A percentile compares a stretch with the other conserved stretches of the same genome.
These are phyloP conservation scores for Prunus mira DNA, from an alignment of 306 rosid genomes.

Conservation along the genomic window DNA sequence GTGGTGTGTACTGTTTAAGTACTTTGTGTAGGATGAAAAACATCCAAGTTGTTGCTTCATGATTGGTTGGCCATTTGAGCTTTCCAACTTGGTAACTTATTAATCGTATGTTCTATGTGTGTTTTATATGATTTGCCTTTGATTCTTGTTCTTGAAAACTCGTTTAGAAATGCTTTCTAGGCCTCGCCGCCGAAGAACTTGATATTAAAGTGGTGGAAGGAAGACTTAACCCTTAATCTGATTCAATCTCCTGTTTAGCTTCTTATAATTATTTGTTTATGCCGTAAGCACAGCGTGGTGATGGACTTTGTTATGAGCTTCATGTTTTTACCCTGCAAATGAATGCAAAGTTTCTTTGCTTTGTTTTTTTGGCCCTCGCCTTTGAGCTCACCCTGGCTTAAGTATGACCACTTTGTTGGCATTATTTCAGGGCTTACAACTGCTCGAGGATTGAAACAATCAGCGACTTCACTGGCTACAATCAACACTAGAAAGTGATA, in stretches of 20 bases:
- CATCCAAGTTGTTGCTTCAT: conserved; percentile 8
- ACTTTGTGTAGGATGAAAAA: not conserved
- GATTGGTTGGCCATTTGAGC: conserved; percentile 14
- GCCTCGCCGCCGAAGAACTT: not conserved
- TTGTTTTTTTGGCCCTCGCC: not conserved
- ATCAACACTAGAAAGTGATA: not conserved
- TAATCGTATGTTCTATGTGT: conserved; percentile 11
- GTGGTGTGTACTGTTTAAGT: not conserved
- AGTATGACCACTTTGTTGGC: no score
- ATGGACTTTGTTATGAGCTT: not conserved
- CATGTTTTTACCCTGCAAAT: not conserved
- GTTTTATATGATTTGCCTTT: not conserved
- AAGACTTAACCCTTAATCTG: not conserved
- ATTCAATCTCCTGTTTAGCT: not conserved
- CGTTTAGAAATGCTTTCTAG: not conserved
- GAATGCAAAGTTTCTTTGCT: not conserved
- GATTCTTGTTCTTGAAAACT: not conserved
- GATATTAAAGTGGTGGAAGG: not conserved
- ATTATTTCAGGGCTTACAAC: not conserved
- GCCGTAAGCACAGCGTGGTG: not conserved
- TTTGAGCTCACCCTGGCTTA: no score
- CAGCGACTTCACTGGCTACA: not conserved
- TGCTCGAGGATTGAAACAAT: not conserved
- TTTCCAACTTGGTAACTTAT: conserved; percentile 24
- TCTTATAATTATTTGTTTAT: not conserved